Conservation (phyloP, 352 stramenopile genomes). For the Thalassiosira mediterranea region DNA sequence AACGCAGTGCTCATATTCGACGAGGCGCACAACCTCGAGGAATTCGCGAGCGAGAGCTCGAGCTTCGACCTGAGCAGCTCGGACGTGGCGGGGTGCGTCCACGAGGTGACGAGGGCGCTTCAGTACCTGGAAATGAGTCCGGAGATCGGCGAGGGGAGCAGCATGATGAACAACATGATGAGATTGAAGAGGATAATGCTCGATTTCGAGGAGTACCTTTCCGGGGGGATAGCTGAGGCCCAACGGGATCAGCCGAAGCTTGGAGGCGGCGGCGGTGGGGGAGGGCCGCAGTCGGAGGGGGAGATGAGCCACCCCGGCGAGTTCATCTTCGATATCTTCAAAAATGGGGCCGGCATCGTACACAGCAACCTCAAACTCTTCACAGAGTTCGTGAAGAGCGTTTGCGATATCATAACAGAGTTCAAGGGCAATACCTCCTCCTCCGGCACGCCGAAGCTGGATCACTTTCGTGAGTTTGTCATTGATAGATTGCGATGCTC, state of each 20-base stretch:
- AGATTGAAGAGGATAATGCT: conserved; percentile 80
- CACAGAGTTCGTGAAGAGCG: conserved; percentile 66
- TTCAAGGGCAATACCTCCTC: conserved; percentile 50
- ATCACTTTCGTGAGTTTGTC: conserved; percentile 72
- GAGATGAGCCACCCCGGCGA: conserved; percentile 65
- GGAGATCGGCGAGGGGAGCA: conserved; percentile 34
- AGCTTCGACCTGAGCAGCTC: conserved; percentile 95
- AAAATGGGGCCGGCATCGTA: conserved; percentile 78
- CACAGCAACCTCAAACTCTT: conserved; percentile 66
- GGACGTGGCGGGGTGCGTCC: conserved; percentile 92
- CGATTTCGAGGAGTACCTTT: conserved; percentile 77
- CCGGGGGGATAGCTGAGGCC: conserved; percentile 35
- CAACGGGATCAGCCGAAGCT: background rate
- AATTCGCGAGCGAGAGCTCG: conserved; percentile 89
- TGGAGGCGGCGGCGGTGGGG: no score
- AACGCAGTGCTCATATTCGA: conserved; percentile 99
- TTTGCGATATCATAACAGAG: conserved; percentile 77
- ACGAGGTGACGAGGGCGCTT: conserved; percentile 88
- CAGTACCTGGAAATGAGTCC: conserved; percentile 55
- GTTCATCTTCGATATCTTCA: conserved; percentile 87
- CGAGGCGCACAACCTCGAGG: conserved; percentile 99
- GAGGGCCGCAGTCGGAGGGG: background rate
- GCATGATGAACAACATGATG: conserved; percentile 69
- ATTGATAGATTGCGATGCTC: conserved; percentile 60
- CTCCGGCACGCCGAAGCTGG: conserved; percentile 65